Evolutionary conservation across 768 basidiomycete species (phyloP), one percentile per base, ranked within the genome.

Genomic region (Albatrellus ellisii): DNA sequence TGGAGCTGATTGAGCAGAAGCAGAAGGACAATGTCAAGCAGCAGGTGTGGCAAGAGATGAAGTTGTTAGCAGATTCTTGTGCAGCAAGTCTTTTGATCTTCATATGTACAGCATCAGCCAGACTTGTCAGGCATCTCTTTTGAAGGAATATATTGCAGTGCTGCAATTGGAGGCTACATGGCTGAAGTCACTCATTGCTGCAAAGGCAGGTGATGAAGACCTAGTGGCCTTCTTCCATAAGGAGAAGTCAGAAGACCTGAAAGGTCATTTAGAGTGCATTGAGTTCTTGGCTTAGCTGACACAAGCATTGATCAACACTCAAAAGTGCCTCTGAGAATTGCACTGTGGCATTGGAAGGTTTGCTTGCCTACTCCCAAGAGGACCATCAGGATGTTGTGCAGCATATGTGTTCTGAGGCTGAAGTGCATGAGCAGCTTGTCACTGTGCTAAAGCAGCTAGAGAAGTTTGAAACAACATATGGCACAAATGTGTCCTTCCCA

Each of bases 131-230:
- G n/a, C n/a, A n/a, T n/a, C n/a, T n/a, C n/a, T n/a, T n/a, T n/a
- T n/a, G n/a, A n/a, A 89, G 75, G 84, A 83, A 46, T 80, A 89
- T 28, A 77, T 97, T 34, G 56, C 57, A 10, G 71, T 75, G 22
- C 56, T 94, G 22, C 64, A 76, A 46, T 80, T 79, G 1, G 88
- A 97, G 57, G 62, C 83, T 9, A 68, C 63, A 32, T 69, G 90
- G 20, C 66, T 81, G 48, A 86, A 82, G 57, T 70, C 80, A 14
- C 72, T 73, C 24, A 63, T 92, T 15, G 89, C 85, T n/a, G 86
- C 87, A 0, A 61, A 76, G 20, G 65, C 72, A 1, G 77, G 79
- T 5, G 69, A 82, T 17, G 74, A 77, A 46, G 81, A 88, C 37
- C 64, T 89, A 25, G 67, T 92, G 58, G 61, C 62, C 4, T 87